A percentile compares a stretch with the other conserved stretches of the same genome.
phyloP scores from a whole-genome alignment of 192 early-diverging fungal species.

The Coemansia sp. region DNA sequence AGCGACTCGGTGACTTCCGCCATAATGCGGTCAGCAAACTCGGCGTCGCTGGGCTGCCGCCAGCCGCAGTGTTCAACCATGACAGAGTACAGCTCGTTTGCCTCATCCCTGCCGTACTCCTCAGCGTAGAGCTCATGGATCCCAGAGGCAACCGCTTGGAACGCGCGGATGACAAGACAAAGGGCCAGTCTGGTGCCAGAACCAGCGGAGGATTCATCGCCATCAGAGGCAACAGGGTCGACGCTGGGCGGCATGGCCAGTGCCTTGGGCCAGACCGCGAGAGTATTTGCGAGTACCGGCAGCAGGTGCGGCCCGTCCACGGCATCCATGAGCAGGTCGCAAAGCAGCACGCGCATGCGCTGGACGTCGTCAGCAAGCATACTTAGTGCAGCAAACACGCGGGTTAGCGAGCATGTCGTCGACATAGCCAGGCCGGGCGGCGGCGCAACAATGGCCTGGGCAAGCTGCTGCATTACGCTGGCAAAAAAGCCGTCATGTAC shows the following conservation, averaged over 20 bases:
- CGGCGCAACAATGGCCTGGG: slow-evolving; percentile 25
- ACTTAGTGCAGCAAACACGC: slow-evolving; percentile 40
- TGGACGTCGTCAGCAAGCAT: slow-evolving; percentile 36
- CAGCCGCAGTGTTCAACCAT: slow-evolving; percentile 44
- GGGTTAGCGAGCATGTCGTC: slow-evolving; percentile 31
- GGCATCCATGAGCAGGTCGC: slow-evolving; percentile 51
- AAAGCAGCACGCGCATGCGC: slow-evolving; percentile 33
- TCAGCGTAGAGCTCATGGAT: slow-evolving; percentile 48
- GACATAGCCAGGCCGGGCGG: slow-evolving; percentile 4
- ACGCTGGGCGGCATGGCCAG: slow-evolving; percentile 13
- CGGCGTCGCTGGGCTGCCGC: slow-evolving; percentile 40
- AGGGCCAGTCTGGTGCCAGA: slow-evolving; percentile 3
- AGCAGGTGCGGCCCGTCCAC: slow-evolving; percentile 42
- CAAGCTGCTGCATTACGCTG: slow-evolving; percentile 26
- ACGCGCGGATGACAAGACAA: slow-evolving; percentile 34
- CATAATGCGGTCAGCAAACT: slow-evolving; percentile 46
- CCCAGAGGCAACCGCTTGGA: slow-evolving; percentile 44
- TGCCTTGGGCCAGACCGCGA: slow-evolving; percentile 37
- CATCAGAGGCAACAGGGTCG: not conserved
- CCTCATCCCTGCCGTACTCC: slow-evolving; percentile 31
- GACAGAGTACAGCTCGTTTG: slow-evolving; percentile 41
- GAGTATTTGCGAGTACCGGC: slow-evolving; percentile 36
- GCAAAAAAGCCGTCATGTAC: slow-evolving; percentile 19
- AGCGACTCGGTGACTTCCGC: slow-evolving; percentile 29
- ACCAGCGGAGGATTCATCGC: not conserved